Evolutionary conservation across 192 early-diverging fungal species (phyloP), one percentile per base, ranked within the genome.

Genomic region (Paraglomus brasilianum): DNA sequence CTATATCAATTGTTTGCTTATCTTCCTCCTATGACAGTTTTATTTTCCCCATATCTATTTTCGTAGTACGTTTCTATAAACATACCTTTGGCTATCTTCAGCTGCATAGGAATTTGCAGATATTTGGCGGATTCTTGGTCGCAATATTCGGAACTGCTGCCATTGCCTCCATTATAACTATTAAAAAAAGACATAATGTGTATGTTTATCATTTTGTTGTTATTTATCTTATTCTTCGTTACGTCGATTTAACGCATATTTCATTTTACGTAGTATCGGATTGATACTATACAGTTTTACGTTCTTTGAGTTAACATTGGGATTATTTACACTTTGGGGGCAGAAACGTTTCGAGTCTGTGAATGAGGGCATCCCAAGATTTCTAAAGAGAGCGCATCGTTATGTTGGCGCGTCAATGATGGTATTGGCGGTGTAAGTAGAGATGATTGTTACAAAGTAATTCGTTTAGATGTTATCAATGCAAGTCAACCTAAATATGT

Each of bases 61-160:
- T 70, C 41, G 38, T 70, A 24, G 68, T 59, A 38, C 53, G 68
- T 6, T 70, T 45, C 42, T 46, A 36, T 5, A 70, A 70, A 45
- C 68, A 70, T 41, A 59, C 45, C 43, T 30, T 47, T 55, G 59
- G 46, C 14, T 63, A 63, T 10, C 15, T 72, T n/a, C 69, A 39
- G 39, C 36, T 72, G 13, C 71, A 72, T 46, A 17, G 68, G 14
- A 8, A 7, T 70, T 15, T 70, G 30, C 70, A 72, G 30, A n/a
- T 72, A 6, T 3, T 69, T n/a, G 62, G 61, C 15, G 70, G 71
- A 2, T 36, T 72, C 39, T 71, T 47, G 5, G 48, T 72, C 30
- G 38, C 47, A 5, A 24, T 47, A 30, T 43, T 72, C 11, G 71
- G 63, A 10, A 46, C 47, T 9, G 71, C 71, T 17, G 71, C 71